Evolutionary conservation across 805 yeast genomes (phyloP), one percentile per base, ranked within the genome.

Genomic region (Myxozyma vanderwaltii): DNA sequence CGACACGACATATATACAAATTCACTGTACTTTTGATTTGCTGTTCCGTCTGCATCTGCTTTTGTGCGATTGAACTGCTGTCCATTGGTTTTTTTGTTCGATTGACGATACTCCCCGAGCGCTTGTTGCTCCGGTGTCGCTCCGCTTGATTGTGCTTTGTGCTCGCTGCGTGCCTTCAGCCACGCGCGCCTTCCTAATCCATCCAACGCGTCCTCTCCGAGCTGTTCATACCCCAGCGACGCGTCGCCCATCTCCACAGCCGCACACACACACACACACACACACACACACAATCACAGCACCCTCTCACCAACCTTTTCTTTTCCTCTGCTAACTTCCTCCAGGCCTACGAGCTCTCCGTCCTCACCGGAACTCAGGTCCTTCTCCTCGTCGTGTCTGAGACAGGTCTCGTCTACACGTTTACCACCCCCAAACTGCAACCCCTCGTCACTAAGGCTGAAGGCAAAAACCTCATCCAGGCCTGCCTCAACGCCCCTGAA

Each of bases 371-470:
- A 58, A 94, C 99, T 33, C 99, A 94, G 76, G 98, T 94, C 29
- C 81, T 94, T 65, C 79, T 94, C 61, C 82, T 94, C 68, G 99
- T 94, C 57, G 99, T 94, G 31, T 87, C 96, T 54, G 99, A 94
- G 75, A 94, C 99, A n/a, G 99, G 99, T 15, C 84, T 94, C 63
- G 99, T 94, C 56, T 94, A 94, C 76, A 94, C 99, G 21, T 94
- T 94, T 75, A 92, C 98, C 58, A 94, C 99, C n/a, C 99, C 99
- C 59, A 94, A 94, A 76, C 84, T 94, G 72, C 98, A 94, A 77
- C 99, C 99, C 7, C 82, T 94, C 68, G 99, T 94, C 54, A 94
- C 98, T 43, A 91, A 92, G 76, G 87, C 95, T 53, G 99, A 94
- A 77, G 99, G 99, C 67, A 91, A 94, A 75, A 91, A 91, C 75